These are phyloP conservation scores for Maudiozyma turicensis DNA, from an alignment of 805 yeast genomes.

Conservation along the genomic window DNA sequence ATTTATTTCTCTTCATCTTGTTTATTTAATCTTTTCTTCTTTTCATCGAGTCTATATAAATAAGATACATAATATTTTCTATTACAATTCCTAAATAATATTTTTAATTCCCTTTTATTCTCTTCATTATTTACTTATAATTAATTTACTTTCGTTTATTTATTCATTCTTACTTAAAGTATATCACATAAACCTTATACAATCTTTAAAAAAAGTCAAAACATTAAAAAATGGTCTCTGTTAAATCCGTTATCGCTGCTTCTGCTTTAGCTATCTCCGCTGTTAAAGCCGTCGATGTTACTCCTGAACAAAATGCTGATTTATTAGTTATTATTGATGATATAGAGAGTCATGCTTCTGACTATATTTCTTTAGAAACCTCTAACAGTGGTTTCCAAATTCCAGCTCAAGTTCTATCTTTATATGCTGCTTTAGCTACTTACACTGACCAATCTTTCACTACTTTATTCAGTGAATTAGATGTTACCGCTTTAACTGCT, in stretches of 20 bases:
- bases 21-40: no score
- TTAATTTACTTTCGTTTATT: no score
- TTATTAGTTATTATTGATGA: conserved; percentile 11
- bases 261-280: conserved; percentile 4
- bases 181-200: neutral
- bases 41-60: no score
- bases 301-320: conserved; percentile 6
- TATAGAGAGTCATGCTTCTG: conserved; percentile 7
- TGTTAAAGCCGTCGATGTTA: conserved; percentile 5
- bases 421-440: conserved; percentile 23
- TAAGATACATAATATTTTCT: no score
- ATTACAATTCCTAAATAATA: no score
- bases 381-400: conserved; percentile 11
- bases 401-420: conserved; percentile 23
- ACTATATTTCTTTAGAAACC: conserved; percentile 9
- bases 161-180: neutral
- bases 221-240: neutral
- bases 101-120: no score
- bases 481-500: conserved; percentile 18
- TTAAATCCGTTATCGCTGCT: conserved; percentile 3
- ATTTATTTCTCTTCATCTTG: no score
- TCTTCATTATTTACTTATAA: no score
- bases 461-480: conserved; percentile 22
- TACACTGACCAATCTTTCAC: conserved; percentile 30
- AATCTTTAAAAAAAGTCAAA: neutral